phyloP scores from a whole-genome alignment of 1,139 yeast genomes.

The Suhomyces atakaporum region DNA sequence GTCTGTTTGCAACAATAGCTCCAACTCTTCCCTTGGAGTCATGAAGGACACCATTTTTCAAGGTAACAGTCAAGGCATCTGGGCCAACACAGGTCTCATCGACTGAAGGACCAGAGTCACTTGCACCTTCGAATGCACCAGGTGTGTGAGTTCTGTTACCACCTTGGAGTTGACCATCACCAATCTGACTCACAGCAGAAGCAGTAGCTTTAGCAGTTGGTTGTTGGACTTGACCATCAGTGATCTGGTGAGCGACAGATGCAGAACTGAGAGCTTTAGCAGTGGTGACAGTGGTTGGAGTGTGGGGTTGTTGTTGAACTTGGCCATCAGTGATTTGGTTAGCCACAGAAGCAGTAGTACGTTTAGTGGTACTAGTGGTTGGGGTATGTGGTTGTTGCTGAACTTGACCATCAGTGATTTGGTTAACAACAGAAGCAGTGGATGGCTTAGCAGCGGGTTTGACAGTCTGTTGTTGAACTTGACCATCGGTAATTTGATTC shows the following conservation, averaged over 20 bases:
- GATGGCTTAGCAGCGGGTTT: slow-evolving; percentile 37
- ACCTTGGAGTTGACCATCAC: slow-evolving; percentile 40
- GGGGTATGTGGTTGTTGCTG: slow-evolving; percentile 21
- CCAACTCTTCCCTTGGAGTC: slow-evolving; percentile 42
- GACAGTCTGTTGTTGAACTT: slow-evolving; percentile 33
- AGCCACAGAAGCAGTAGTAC: slow-evolving; percentile 34
- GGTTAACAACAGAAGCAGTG: slow-evolving; percentile 24
- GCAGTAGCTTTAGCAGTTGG: too few species aligned
- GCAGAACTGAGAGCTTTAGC: too few species aligned
- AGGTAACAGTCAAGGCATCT: slow-evolving; percentile 32
- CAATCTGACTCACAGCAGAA: slow-evolving; percentile 34
- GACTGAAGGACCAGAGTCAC: slow-evolving; percentile 25
- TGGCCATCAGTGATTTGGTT: slow-evolving; percentile 37
- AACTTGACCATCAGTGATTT: slow-evolving; percentile 31
- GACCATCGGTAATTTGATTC: slow-evolving; percentile 34
- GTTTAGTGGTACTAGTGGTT: slow-evolving; percentile 29
- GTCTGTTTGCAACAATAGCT: slow-evolving; percentile 47
- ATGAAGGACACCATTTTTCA: slow-evolving; percentile 33
- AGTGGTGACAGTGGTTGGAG: slow-evolving; percentile 11
- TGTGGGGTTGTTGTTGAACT: slow-evolving; percentile 38
- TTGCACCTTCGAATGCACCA: slow-evolving; percentile 34
- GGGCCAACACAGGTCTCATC: slow-evolving; percentile 29
- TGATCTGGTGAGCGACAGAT: slow-evolving; percentile 34
- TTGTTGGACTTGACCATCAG: slow-evolving; percentile 49
- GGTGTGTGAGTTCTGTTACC: slow-evolving; percentile 19